These are phyloP conservation scores for Leccinum uliginosum DNA, from an alignment of 768 basidiomycete species.

Conservation along the genomic window DNA sequence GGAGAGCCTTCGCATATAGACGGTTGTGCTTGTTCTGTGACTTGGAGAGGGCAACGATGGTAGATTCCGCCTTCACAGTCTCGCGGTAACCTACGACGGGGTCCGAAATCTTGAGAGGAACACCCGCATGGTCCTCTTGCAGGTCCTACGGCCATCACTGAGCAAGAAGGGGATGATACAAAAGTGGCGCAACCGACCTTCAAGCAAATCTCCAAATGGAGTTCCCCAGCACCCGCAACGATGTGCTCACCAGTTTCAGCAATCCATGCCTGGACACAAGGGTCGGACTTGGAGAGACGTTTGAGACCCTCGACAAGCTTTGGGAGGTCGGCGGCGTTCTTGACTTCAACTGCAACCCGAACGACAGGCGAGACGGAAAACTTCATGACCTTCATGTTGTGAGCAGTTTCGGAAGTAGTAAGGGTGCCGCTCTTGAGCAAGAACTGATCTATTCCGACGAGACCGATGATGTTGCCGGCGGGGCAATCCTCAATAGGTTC, in stretches of 20 bases:
- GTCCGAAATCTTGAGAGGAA: slow-evolving; percentile 97
- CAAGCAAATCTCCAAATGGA: slow-evolving; percentile 99
- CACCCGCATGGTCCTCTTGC: slow-evolving; percentile 99
- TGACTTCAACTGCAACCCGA: slow-evolving; percentile 98
- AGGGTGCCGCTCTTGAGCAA: slow-evolving; percentile 98
- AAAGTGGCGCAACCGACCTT: slow-evolving; percentile 51
- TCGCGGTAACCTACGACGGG: slow-evolving; percentile 97
- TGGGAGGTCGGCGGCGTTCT: slow-evolving; percentile 98
- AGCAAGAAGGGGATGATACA: not conserved
- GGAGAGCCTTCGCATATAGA: slow-evolving; percentile 89
- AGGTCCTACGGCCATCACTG: slow-evolving; percentile 63
- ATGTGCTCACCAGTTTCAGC: slow-evolving; percentile 94
- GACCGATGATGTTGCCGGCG: slow-evolving; percentile 96
- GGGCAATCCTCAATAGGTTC: slow-evolving; percentile 99
- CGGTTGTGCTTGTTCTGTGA: slow-evolving; percentile 99
- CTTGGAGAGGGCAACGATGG: slow-evolving; percentile 95
- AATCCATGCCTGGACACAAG: slow-evolving; percentile 97
- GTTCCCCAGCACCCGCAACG: slow-evolving; percentile 97
- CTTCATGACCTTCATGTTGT: slow-evolving; percentile 99
- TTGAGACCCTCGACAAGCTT: slow-evolving; percentile 99
- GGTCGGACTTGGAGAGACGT: slow-evolving; percentile 99
- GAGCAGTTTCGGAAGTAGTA: slow-evolving; percentile 95
- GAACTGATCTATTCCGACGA: slow-evolving; percentile 99
- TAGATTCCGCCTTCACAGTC: slow-evolving; percentile 94
- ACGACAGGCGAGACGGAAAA: slow-evolving; percentile 99